A percentile compares a stretch with the other conserved stretches of the same genome.
Evolutionary conservation across 345 rosid genomes (phyloP).

Genomic region (Hypericum perforatum): DNA sequence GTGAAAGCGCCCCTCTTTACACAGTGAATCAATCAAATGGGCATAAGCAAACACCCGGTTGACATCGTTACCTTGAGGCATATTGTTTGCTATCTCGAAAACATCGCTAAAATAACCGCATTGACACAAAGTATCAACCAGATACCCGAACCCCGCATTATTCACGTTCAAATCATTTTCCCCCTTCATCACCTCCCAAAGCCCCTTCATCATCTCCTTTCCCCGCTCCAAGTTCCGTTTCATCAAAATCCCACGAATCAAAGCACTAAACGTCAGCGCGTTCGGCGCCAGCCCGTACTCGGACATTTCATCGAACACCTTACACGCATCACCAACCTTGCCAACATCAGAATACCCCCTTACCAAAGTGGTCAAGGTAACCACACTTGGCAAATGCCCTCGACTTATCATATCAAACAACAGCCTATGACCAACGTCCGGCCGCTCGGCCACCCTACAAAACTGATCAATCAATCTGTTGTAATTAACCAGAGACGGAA

Average conservation of each 20-base stretch:
- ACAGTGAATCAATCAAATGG: conserved; percentile 67
- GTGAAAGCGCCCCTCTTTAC: conserved; percentile 46
- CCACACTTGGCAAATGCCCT: conserved; percentile 56
- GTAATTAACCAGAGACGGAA: conserved; percentile 56
- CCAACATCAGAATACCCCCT: conserved; percentile 42
- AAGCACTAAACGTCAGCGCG: conserved; percentile 49
- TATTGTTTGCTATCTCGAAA: conserved; percentile 53
- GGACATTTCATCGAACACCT: conserved; percentile 68
- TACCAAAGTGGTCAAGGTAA: conserved; percentile 61
- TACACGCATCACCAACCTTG: conserved; percentile 34
- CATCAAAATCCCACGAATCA: conserved; percentile 52
- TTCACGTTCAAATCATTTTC: conserved; percentile 37
- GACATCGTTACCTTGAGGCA: conserved; percentile 54
- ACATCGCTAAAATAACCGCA: conserved; percentile 56
- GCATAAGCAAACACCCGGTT: conserved; percentile 48
- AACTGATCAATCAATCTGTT: conserved; percentile 67
- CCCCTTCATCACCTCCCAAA: conserved; percentile 49
- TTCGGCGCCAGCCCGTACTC: conserved; percentile 34
- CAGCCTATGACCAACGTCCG: conserved; percentile 45
- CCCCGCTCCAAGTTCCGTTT: conserved; percentile 33
- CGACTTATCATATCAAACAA: conserved; percentile 44
- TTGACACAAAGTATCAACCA: conserved; percentile 52
- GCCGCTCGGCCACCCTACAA: conserved; percentile 28
- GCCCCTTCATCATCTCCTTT: conserved; percentile 35
- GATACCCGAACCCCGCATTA: conserved; percentile 55